phyloP scores from a whole-genome alignment of 768 basidiomycete species.

The Lanmaoa rubissima region DNA sequence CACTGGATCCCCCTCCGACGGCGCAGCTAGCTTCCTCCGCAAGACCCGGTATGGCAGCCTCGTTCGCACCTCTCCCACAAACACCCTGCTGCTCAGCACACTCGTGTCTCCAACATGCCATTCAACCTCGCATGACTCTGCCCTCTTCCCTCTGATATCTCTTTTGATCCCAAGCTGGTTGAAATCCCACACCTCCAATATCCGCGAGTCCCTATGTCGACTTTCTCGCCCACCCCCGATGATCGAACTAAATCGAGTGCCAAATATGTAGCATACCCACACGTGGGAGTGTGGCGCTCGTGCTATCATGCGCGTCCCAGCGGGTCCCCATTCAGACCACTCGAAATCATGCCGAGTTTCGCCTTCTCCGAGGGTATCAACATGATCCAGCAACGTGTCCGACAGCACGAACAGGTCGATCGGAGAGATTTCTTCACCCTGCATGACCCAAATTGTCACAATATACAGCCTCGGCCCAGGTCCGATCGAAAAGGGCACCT shows the following conservation, averaged over 20 bases:
- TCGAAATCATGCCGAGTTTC: slow-evolving; percentile 25
- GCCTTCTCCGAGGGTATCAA: slow-evolving; percentile 18
- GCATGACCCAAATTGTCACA: slow-evolving; percentile 42
- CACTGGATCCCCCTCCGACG: slow-evolving; percentile 1
- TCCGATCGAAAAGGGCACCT: slow-evolving; percentile 49
- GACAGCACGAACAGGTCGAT: slow-evolving; percentile 46
- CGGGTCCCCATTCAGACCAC: slow-evolving; percentile 56
- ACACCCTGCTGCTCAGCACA: slow-evolving; percentile 35
- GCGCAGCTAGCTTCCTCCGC: slow-evolving; percentile 20
- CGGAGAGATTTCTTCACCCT: slow-evolving; percentile 25
- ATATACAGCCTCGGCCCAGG: slow-evolving; percentile 44
- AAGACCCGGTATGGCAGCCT: slow-evolving; percentile 46
- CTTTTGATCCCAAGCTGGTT: slow-evolving; percentile 42
- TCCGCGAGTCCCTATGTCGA: slow-evolving; percentile 14
- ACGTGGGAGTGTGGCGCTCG: slow-evolving; percentile 36
- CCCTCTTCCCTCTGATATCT: slow-evolving; percentile 10
- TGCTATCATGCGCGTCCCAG: slow-evolving; percentile 42
- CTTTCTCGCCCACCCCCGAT: slow-evolving; percentile 7
- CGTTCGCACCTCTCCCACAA: slow-evolving; percentile 42
- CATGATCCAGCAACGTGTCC: slow-evolving; percentile 32
- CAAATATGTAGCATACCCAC: slow-evolving; percentile 64
- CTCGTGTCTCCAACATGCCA: slow-evolving; percentile 27
- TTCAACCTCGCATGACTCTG: slow-evolving; percentile 15
- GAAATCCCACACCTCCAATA: slow-evolving; percentile 50
- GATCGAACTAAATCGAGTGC: slow-evolving; percentile 42